These are phyloP conservation scores for Leishmania lainsoni DNA, from an alignment of 208 protist genomes.

Conservation along the genomic window DNA sequence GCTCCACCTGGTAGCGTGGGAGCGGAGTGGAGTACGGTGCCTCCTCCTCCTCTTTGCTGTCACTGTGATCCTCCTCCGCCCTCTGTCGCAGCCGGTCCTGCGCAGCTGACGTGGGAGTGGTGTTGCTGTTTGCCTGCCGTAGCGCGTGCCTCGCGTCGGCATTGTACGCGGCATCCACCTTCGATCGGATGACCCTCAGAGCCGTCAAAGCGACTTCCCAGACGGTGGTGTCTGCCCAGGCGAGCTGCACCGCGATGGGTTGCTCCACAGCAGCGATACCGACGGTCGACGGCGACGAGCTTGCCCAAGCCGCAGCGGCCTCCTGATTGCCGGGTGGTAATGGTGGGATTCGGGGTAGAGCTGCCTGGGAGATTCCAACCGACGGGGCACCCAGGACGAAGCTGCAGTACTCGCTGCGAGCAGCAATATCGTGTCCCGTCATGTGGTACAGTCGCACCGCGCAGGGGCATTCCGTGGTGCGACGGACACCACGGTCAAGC, in stretches of 20 bases:
- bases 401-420: slow-evolving; percentile 40
- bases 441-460: slow-evolving; percentile 52
- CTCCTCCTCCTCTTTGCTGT: slow-evolving; percentile 10
- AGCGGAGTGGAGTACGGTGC: slow-evolving; percentile 29
- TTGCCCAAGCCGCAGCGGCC: background rate
- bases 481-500: slow-evolving; percentile 26
- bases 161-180: slow-evolving; percentile 28
- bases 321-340: background rate
- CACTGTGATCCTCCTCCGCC: background rate
- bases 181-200: slow-evolving; percentile 33
- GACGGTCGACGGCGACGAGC: background rate
- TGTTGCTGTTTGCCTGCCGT: background rate
- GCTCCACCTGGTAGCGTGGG: slow-evolving; percentile 50
- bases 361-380: slow-evolving; percentile 21
- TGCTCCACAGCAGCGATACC: background rate
- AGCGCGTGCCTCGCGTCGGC: background rate
- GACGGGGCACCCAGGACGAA: slow-evolving; percentile 33
- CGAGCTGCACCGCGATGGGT: slow-evolving; percentile 42
- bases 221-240: slow-evolving; percentile 62
- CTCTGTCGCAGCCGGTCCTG: background rate
- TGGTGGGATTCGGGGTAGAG: background rate
- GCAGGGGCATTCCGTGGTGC: slow-evolving; percentile 48
- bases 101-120: background rate
- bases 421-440: slow-evolving; percentile 14
- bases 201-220: slow-evolving; percentile 44